Conservation (phyloP, 495 filamentous ascomycete genomes). For the Talaromyces nanjingensis region DNA sequence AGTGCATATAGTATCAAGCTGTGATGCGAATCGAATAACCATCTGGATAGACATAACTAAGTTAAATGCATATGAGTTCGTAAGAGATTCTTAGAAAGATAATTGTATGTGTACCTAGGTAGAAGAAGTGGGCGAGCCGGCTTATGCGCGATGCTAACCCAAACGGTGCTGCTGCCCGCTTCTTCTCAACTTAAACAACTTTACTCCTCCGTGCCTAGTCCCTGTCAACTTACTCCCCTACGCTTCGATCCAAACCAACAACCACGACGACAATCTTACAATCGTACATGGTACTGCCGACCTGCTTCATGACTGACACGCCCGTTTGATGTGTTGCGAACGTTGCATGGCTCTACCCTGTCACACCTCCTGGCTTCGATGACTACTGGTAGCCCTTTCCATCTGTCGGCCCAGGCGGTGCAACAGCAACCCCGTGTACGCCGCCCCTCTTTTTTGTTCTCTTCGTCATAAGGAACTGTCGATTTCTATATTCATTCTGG, state of each 20-base stretch:
- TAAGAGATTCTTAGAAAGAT: too few species aligned
- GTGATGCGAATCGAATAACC: neutral
- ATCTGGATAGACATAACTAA: neutral
- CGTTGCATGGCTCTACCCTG: slow-evolving; percentile 22
- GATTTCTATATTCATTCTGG: neutral
- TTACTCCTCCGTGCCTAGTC: neutral
- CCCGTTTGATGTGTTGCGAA: neutral
- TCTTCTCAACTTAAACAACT: neutral
- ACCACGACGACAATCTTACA: neutral
- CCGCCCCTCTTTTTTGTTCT: slow-evolving; percentile 16
- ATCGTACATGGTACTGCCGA: neutral
- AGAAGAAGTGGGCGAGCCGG: neutral
- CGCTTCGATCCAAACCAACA: neutral
- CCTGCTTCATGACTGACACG: neutral
- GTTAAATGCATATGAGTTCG: neutral
- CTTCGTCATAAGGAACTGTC: slow-evolving; percentile 13
- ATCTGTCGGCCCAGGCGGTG: slow-evolving; percentile 31
- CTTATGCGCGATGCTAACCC: neutral
- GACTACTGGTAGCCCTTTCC: slow-evolving; percentile 22
- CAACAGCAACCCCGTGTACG: slow-evolving; percentile 27
- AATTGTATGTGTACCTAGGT: too few species aligned
- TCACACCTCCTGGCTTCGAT: slow-evolving; percentile 36
- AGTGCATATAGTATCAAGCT: neutral
- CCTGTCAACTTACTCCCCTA: neutral
- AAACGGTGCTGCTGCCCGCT: neutral